phyloP scores from a whole-genome alignment of 108 stramenopile genomes.

The Skeletonema tropicum region DNA sequence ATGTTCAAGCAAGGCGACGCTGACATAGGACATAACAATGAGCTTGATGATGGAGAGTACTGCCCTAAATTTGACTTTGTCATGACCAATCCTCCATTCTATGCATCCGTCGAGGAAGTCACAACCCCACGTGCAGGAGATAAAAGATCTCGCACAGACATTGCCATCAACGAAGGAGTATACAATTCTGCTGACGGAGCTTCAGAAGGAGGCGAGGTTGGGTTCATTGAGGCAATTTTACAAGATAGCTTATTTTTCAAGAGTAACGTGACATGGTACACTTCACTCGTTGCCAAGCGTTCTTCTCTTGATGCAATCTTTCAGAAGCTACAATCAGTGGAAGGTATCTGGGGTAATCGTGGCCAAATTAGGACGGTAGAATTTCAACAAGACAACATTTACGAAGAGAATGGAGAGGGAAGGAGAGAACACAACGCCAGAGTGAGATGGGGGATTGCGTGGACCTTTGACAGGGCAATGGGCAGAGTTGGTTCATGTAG shows the following conservation, averaged over 20 bases:
- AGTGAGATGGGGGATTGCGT: conserved; percentile 92
- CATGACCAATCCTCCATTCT: conserved; percentile 97
- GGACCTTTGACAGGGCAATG: conserved; percentile 74
- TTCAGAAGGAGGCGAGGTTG: conserved; percentile 59
- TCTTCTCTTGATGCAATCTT: conserved; percentile 40
- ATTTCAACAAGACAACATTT: conserved; percentile 83
- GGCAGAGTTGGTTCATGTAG: conserved; percentile 26
- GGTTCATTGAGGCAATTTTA: conserved; percentile 56
- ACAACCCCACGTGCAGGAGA: conserved; percentile 59
- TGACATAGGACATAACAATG: not conserved
- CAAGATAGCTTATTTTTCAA: conserved; percentile 61
- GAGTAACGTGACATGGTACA: conserved; percentile 73
- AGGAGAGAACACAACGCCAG: conserved; percentile 14
- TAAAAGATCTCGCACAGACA: conserved; percentile 68
- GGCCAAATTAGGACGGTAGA: conserved; percentile 75
- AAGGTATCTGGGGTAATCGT: conserved; percentile 56
- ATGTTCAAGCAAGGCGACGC: not conserved
- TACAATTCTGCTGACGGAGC: conserved; percentile 51
- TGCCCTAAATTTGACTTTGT: conserved; percentile 69
- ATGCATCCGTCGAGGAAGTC: conserved; percentile 64
- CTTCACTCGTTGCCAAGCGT: conserved; percentile 82
- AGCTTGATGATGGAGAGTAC: not conserved
- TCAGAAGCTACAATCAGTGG: conserved; percentile 51
- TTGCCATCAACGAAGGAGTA: conserved; percentile 68
- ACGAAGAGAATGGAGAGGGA: not conserved